Evolutionary conservation across 169 alveolate genomes (phyloP).

Genomic region (Plasmodium vivax): DNA sequence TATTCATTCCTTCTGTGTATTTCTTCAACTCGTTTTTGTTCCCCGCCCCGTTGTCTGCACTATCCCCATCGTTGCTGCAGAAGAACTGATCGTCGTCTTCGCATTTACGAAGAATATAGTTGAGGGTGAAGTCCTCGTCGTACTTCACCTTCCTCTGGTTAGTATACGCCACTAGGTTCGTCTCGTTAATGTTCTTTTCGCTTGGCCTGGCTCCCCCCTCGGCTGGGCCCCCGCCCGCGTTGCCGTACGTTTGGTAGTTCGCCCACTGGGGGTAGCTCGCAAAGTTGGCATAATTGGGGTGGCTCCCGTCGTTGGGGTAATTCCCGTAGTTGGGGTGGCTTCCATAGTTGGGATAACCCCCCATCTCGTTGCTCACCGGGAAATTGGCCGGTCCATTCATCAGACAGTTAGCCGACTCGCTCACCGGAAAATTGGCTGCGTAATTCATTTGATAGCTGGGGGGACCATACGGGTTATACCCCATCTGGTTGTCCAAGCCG

Average conservation of each 20-base stretch:
- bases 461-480: not conserved
- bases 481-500: not conserved
- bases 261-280: not conserved
- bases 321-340: not conserved
- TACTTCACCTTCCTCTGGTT: conserved; percentile 16
- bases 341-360: not conserved
- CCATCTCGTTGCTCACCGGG: not conserved
- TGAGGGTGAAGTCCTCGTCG: conserved; percentile 63
- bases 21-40: conserved; percentile 13
- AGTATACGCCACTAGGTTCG: conserved; percentile 47
- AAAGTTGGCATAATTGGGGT: not conserved
- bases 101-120: conserved; percentile 52
- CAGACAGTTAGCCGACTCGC: not conserved
- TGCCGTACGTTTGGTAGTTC: not conserved
- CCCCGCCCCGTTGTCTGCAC: not conserved
- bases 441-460: not conserved
- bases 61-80: conserved; percentile 22
- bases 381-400: too few relatives aligned
- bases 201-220: not conserved
- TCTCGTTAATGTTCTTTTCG: conserved; percentile 3
- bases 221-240: not conserved
- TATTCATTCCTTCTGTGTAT: conserved; percentile 67
- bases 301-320: not conserved
- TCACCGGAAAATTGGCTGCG: not conserved
- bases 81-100: conserved; percentile 69